Base-by-base conservation (phyloP, 805 yeast species). In the Sugiyamaella boreocaroliniensis region DNA sequence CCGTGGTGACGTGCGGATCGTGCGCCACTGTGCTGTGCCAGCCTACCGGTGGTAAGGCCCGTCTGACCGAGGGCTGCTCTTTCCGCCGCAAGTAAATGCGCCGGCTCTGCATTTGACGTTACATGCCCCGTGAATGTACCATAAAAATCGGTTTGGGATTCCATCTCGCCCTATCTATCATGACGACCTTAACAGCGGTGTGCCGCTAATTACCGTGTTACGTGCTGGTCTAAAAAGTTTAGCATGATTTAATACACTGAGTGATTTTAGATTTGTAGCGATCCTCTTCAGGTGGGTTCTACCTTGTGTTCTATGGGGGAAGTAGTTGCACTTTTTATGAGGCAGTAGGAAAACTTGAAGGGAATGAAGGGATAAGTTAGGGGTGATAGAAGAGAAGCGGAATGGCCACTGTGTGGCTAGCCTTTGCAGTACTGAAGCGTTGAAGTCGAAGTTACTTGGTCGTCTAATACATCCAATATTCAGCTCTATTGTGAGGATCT, bases 1-100 rank as follows among this genome's bases (percentile, higher is more conserved):
- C 99, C 70, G 98, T 97, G 70, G 99, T 93, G 71, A 86, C 97
- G 71, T 93, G 99, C 83, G 98, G 95, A 73, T 83, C 95, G 53
- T 93, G 99, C 81, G 85, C 98, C 65, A 89, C 97, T 65, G 97
- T 93, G 63, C 86, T 93, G 73, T 90, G 98, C 80, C 85, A 93
- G 72, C 99, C 99, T 75, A 86, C 97, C 65, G 99, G 99, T 83
- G 99, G 99, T 82, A 93, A 93, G 84, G 97, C 98, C 73, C 89
- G 86, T 79, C 84, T 93, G 76, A 89, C 98, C 68, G 99, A 95
- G 81, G 99, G 99, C 77, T 87, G 95, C 74, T 93, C 99, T 70
- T 93, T 89, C 93, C 89, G 98, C 86, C 88, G 89, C 80, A 93
- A 92, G 89, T 92, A 88, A 85, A 54, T 10, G n/a, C 12, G n/a